Evolutionary conservation across 2,329 filamentous ascomycete genomes (phyloP), one percentile per base, ranked within the genome.

Genomic region (Exophiala phaeomuriformis): DNA sequence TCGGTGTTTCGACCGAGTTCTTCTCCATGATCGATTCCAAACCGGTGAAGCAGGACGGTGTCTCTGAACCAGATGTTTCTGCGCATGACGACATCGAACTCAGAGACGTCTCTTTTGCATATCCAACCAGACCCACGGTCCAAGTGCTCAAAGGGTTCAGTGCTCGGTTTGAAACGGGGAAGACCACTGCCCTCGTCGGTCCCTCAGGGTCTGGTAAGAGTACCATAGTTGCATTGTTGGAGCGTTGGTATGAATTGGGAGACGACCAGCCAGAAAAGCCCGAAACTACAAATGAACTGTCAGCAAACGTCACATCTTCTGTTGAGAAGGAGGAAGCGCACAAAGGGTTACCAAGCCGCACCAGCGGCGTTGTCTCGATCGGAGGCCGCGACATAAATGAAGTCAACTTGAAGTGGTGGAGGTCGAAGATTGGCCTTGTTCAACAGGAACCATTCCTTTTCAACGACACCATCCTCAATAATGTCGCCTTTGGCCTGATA

Each of bases 1-100:
- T 88, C 61, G 94, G 96, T 71, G 90, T 90, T 0, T 88, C 90
- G 67, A 78, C 89, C 50, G 86, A 90, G 1, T 89, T 90, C 0
- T 77, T 79, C 41, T 81, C 90, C 59, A 80, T 97, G 59, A 93
- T 94, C 71, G 82, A 76, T 1, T 77, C 74, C 1, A 90, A 96
- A 60, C 64, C 64, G 28, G 66, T 68, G 1, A 63, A 66, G 1
- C 54, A 58, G 4, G 55, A 64, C 5, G 70, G 71, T 30, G 67
- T 71, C 32, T 58, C 72, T 74, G 1, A 69, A 67, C 4, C 59
- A 2, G 56, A 61, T 28, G 55, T 61, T 1, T 78, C 90, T 28
- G 80, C 91, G 12, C 90, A 90, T 31, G 69, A 71, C 12, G 77
- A 84, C 48, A 83, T 87, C 46, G 69, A 77, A 3, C 79, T 90